Base-by-base conservation (phyloP, 495 filamentous ascomycete genomes). In the Penicillium goetzii region DNA sequence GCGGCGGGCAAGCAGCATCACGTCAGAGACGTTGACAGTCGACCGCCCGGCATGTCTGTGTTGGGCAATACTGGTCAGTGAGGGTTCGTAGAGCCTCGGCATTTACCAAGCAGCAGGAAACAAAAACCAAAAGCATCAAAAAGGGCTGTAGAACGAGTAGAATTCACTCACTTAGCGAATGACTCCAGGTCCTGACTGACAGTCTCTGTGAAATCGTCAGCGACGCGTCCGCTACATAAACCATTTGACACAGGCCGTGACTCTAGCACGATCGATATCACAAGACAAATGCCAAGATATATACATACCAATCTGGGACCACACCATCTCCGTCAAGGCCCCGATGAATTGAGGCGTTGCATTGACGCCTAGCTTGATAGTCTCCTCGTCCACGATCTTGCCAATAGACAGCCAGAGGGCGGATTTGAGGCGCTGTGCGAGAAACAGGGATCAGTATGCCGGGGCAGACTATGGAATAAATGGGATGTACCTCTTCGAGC, bases 321-420 rank as follows among this genome's bases (percentile, higher is more conserved):
- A 98, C 28, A 94, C 89, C 81, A 98, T 82, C 78, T 97, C 93
- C 0, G 91, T 96, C 72, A 98, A 76, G 0, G 92, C 92, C 11
- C 87, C 93, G 68, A 97, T 97, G 76, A 97, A 99, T 71, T 97
- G 93, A 8, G 93, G 93, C 1, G 93, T 97, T 2, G 93, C 92
- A 75, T 94, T 97, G 61, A 89, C 83, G 69, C 90, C 88, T 14
- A 90, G 81, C 26, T 82, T 81, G 38, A 95, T 77, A 32, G 88
- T 90, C 72, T 96, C 92, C 64, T 93, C 87, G 74, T 97, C 94
- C 50, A 97, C 90, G 52, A 92, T 92, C 72, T 92, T 90, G 71
- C 93, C 93, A 62, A 97, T 87, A 23, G 86, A 84, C 73, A 90
- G 90, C 93, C 93, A 98, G n/a, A 99, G 85, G 34, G 92, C 91